A percentile compares a stretch with the other conserved stretches of the same genome.
Conservation (phyloP, 2,329 filamentous ascomycete genomes). For the Raffaelea deltoideospora region DNA sequence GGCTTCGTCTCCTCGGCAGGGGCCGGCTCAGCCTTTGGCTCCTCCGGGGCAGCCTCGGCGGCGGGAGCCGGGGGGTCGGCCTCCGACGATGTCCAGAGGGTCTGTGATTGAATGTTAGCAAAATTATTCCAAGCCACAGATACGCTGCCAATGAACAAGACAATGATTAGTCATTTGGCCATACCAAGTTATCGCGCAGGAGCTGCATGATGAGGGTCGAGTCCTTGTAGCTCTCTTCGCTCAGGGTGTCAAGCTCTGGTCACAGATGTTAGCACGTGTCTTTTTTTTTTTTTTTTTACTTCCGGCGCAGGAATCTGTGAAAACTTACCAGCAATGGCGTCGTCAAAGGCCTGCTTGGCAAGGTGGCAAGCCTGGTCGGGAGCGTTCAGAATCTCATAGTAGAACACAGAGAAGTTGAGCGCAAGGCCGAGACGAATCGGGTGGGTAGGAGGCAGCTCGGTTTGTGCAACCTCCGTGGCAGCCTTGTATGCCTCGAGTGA, state of each 20-base stretch:
- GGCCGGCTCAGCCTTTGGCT: conserved; percentile 40
- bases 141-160: too few species aligned
- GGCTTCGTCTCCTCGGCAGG: conserved; percentile 53
- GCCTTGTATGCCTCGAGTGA: conserved; percentile 94
- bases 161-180: too few species aligned
- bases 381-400: conserved; percentile 99
- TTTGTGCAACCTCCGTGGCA: conserved; percentile 80
- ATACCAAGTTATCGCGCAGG: conserved; percentile 86
- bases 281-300: too few species aligned
- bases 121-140: too few species aligned
- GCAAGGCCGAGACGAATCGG: conserved; percentile 85
- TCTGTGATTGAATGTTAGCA: too few species aligned
- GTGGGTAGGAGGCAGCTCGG: conserved; percentile 80
- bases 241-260: conserved; percentile 91
- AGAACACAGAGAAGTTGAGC: conserved; percentile 97
- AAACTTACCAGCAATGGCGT: conserved; percentile 65
- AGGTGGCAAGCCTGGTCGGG: conserved; percentile 97
- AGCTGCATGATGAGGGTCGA: conserved; percentile 98
- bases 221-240: conserved; percentile 99
- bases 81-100: conserved; percentile 98
- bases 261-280: too few species aligned
- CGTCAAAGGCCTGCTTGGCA: conserved; percentile 89
- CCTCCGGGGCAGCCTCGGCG: conserved; percentile 36
- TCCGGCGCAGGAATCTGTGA: too few species aligned
- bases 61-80: conserved; percentile 58